Evolutionary conservation across 2,329 filamentous ascomycete genomes (phyloP).

Genomic region (Pseudofabraea citricarpa): DNA sequence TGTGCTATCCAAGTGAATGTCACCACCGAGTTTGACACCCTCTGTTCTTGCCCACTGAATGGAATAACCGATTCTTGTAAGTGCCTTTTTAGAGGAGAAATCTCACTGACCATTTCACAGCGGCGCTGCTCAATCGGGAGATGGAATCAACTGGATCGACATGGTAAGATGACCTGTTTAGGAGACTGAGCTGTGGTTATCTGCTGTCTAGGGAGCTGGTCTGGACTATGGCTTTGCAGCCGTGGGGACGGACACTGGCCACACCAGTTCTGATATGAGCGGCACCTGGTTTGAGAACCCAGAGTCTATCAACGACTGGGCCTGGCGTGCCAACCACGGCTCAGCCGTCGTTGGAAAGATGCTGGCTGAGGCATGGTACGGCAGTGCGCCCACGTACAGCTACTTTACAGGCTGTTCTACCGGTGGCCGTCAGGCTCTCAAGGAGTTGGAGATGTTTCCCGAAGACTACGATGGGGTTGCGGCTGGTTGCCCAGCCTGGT

Average conservation of each 20-base stretch:
- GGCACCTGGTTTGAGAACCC: slow-evolving; percentile 33
- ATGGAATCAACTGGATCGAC: slow-evolving; percentile 42
- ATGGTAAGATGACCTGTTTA: no score
- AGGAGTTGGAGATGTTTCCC: slow-evolving; percentile 37
- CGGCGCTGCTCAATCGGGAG: slow-evolving; percentile 41
- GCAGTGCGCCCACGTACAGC: slow-evolving; percentile 24
- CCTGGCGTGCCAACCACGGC: slow-evolving; percentile 13
- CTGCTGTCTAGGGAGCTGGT: no score
- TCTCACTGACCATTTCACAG: not conserved
- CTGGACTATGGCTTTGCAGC: slow-evolving; percentile 35
- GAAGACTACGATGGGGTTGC: slow-evolving; percentile 43
- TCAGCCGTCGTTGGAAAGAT: slow-evolving; percentile 6
- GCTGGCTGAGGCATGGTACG: slow-evolving; percentile 9
- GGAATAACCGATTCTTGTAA: not conserved
- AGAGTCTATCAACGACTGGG: slow-evolving; percentile 31
- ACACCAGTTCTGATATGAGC: slow-evolving; percentile 29
- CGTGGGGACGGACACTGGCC: slow-evolving; percentile 39
- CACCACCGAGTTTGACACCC: not conserved
- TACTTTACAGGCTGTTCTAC: slow-evolving; percentile 44
- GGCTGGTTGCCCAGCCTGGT: slow-evolving; percentile 30
- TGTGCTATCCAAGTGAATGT: not conserved
- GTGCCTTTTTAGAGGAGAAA: not conserved
- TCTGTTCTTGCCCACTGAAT: not conserved
- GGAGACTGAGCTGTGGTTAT: no score
- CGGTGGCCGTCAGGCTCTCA: slow-evolving; percentile 42